Evolutionary conservation across 768 basidiomycete species (phyloP).

Genomic region (Auriculariales sp.): DNA sequence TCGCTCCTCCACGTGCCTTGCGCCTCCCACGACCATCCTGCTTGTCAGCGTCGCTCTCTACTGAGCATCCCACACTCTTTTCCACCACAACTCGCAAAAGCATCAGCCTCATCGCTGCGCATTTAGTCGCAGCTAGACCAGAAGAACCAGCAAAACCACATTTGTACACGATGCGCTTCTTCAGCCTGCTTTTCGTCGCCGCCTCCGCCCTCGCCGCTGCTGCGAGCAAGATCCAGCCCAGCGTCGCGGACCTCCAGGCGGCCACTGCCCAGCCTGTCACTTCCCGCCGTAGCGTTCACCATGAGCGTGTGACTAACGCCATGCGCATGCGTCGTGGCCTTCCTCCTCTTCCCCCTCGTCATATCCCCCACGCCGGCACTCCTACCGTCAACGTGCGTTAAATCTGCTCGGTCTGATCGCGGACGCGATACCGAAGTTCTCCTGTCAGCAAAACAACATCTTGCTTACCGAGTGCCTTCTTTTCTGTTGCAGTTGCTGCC

Average conservation of each 20-base stretch:
- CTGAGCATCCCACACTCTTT: neutral
- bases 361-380: neutral
- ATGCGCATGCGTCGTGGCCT: neutral
- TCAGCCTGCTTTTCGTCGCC: neutral
- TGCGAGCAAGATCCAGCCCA: constrained; percentile 1
- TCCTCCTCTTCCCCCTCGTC: neutral
- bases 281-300: neutral
- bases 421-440: too few species aligned
- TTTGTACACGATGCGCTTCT: neutral
- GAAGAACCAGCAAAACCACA: neutral
- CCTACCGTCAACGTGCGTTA: neutral
- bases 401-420: too few species aligned
- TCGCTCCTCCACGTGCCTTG: neutral
- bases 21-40: neutral
- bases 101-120: too few species aligned
- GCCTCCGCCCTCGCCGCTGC: neutral
- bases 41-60: neutral
- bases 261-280: neutral
- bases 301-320: neutral
- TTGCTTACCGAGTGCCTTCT: too few species aligned
- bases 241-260: neutral
- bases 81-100: neutral
- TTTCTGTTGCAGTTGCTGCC: neutral
- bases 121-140: neutral
- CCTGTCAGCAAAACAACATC: too few species aligned